Evolutionary conservation across 2,329 filamentous ascomycete genomes (phyloP).

Genomic region (Teratosphaeria nubilosa): DNA sequence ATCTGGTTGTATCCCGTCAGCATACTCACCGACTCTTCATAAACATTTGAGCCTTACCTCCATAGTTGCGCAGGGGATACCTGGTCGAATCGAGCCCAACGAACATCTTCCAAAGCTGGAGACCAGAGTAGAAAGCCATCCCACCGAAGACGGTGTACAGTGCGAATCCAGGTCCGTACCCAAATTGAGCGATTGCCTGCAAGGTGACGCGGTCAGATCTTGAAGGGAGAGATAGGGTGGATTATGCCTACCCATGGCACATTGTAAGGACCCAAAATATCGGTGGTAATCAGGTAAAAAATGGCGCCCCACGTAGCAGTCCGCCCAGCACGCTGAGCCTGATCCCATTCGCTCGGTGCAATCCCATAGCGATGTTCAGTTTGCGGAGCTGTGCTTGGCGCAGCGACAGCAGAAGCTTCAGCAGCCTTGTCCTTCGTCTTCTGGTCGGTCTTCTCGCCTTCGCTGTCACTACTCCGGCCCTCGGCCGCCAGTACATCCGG

Average conservation of each 20-base stretch:
- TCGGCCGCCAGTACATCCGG: not conserved
- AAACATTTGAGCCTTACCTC: constrained; percentile 2
- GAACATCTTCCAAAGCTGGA: constrained; percentile 30
- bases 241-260: constrained; percentile 20
- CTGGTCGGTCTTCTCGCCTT: constrained; percentile 2
- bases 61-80: constrained; percentile 32
- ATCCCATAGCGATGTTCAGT: not conserved
- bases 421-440: not conserved
- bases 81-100: constrained; percentile 31
- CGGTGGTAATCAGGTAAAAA: constrained; percentile 38
- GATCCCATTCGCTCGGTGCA: constrained; percentile 25
- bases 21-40: not conserved
- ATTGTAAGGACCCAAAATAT: constrained; percentile 30
- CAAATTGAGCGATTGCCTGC: constrained; percentile 22
- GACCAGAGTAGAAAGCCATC: constrained; percentile 28
- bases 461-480: constrained; percentile 1
- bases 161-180: constrained; percentile 27
- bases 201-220: constrained; percentile 8
- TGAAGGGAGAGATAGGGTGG: not conserved
- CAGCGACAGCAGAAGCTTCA: not conserved
- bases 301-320: constrained; percentile 26
- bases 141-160: constrained; percentile 29
- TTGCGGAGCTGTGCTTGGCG: not conserved
- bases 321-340: constrained; percentile 25
- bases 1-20: not conserved